phyloP scores from a whole-genome alignment of 2,329 filamentous ascomycete genomes.

The Didymella exigua region DNA sequence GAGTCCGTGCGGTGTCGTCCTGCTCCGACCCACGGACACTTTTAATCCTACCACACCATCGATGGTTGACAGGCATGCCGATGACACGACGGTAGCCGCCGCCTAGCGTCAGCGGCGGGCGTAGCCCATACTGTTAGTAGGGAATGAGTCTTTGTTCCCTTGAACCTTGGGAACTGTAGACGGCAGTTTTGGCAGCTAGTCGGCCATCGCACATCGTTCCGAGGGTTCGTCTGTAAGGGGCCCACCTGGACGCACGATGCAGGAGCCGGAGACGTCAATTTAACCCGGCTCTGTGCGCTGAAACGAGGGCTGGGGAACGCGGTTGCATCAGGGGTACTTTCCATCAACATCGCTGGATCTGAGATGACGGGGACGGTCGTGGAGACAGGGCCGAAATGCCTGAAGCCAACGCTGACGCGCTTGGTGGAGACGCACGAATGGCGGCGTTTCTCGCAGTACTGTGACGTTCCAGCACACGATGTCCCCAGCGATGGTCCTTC shows the following conservation, averaged over 20 bases:
- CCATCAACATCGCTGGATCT: constrained; percentile 23
- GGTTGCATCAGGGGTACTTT: constrained; percentile 30
- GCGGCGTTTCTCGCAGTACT: constrained; percentile 1
- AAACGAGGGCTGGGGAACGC: constrained; percentile 38
- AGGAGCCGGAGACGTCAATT: constrained; percentile 33
- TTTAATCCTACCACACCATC: constrained; percentile 11
- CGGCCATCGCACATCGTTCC: constrained; percentile 14
- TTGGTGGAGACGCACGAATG: constrained; percentile 20
- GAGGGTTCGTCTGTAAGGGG: constrained; percentile 26
- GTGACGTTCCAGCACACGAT: constrained; percentile 12
- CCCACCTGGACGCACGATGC: constrained; percentile 24
- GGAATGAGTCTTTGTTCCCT: constrained; percentile 1
- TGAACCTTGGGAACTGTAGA: neutral
- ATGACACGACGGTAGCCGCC: constrained; percentile 32
- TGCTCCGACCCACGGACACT: constrained; percentile 26
- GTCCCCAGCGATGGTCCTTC: constrained; percentile 1
- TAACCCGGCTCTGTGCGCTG: constrained; percentile 37
- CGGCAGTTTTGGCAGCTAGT: constrained; percentile 12
- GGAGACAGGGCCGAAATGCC: constrained; percentile 34
- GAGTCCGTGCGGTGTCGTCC: constrained; percentile 27
- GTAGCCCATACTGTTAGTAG: constrained; percentile 4
- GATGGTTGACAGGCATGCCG: constrained; percentile 24
- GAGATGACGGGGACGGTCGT: constrained; percentile 33
- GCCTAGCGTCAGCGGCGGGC: constrained; percentile 29
- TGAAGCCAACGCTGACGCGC: constrained; percentile 28